Evolutionary conservation across 1,284 basidiomycete species (phyloP), one percentile per base, ranked within the genome.

Genomic region (Kalmanozyma brasiliensis): DNA sequence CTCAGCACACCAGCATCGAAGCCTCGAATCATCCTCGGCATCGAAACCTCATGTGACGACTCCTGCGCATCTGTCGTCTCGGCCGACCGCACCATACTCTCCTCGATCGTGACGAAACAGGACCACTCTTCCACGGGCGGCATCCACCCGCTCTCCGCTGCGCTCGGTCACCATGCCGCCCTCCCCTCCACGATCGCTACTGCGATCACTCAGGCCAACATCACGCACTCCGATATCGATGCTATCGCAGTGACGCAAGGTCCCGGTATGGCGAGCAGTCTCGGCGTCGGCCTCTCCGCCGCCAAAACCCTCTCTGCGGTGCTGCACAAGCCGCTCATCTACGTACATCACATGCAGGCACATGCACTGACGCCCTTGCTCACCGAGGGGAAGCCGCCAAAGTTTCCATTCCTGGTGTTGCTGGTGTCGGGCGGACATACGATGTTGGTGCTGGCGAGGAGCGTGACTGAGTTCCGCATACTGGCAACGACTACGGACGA

Each of bases 31-130:
- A 71, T 81, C 14, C 66, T 81, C 2, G 79, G 79, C 33, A 79
- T 81, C 23, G 79, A 81, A 35, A 77, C 77, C 10, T 80, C 78
- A 8, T 81, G 79, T 49, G 79, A 81, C 43, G 79, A 81, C 52
- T 80, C 78, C 4, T 81, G 79, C 45, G 79, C 76, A 0, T 58
- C 70, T 19, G 59, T 81, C 30, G 73, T 79, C 29, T 46, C 68
- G 5, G 73, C 69, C 22, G 59, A 76, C 19, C 60, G 75, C 3
- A 43, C 38, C 23, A 62, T 82, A 29, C 52, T 81, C 8, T 76
- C 76, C 2, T 71, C 73, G 1, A 58, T 76, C 20, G 76, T 80
- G 3, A 48, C 68, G 3, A 66, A 68, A 16, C 80, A 82, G 42
- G 77, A 82, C 40, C 79, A 82, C 52, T 58, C 62, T 13, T 47